Evolutionary conservation across 495 filamentous ascomycete species (phyloP).

Genomic region (Talaromyces liani): DNA sequence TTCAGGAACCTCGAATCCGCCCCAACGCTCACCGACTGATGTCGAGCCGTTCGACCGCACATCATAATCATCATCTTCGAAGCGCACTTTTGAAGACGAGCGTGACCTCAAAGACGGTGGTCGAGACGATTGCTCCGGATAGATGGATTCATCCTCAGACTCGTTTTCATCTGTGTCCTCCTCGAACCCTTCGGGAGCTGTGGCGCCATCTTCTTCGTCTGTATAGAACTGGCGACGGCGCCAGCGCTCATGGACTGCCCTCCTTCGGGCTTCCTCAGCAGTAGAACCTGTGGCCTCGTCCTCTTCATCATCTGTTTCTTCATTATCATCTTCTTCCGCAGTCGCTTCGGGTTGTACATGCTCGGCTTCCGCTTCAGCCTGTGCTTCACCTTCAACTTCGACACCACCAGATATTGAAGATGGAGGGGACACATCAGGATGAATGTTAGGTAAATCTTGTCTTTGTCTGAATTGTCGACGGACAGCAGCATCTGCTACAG

Average conservation of each 20-base stretch:
- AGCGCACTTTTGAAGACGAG: slow-evolving; percentile 78
- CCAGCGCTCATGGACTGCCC: slow-evolving; percentile 64
- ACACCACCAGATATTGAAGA: slow-evolving; percentile 1
- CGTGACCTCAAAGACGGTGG: slow-evolving; percentile 60
- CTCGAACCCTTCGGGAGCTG: slow-evolving; percentile 55
- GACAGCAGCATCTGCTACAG: slow-evolving; percentile 41
- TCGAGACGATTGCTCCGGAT: slow-evolving; percentile 31
- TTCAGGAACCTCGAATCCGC: slow-evolving; percentile 72
- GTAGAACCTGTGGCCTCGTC: background rate
- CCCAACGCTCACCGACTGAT: slow-evolving; percentile 70
- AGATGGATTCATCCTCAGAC: slow-evolving; percentile 21
- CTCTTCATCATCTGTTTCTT: slow-evolving; percentile 24
- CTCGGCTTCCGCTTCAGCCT: background rate
- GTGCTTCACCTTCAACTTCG: background rate
- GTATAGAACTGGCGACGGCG: slow-evolving; percentile 67
- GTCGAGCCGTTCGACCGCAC: slow-evolving; percentile 71
- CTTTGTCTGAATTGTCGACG: slow-evolving; percentile 31
- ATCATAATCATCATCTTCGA: slow-evolving; percentile 75
- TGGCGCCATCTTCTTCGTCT: slow-evolving; percentile 69
- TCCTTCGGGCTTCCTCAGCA: slow-evolving; percentile 32
- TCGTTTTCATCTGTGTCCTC: slow-evolving; percentile 53
- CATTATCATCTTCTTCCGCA: slow-evolving; percentile 19
- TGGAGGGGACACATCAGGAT: background rate
- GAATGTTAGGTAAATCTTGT: background rate
- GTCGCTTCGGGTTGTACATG: slow-evolving; percentile 12